Conservation (phyloP, 768 basidiomycete genomes). For the Suillus weaverae region DNA sequence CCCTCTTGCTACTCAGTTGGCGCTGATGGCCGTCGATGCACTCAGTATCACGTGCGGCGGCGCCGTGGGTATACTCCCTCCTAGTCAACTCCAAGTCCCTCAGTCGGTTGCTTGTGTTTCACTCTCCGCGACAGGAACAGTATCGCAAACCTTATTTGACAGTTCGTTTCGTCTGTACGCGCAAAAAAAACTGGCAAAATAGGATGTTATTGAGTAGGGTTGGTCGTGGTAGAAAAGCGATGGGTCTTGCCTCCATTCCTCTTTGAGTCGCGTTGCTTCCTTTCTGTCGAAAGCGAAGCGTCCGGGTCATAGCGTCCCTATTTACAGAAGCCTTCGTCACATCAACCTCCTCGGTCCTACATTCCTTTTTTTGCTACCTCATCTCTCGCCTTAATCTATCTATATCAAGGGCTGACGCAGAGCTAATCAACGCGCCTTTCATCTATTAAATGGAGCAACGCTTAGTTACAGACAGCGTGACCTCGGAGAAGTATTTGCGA, state of each 20-base stretch:
- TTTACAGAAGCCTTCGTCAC: background rate
- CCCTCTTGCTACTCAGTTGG: too few species aligned
- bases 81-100: too few species aligned
- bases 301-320: background rate
- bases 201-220: background rate
- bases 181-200: too few species aligned
- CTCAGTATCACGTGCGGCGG: too few species aligned
- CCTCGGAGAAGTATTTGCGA: conserved; percentile 34
- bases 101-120: too few species aligned
- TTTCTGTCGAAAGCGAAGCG: background rate
- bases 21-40: too few species aligned
- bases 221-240: background rate
- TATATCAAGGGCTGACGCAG: background rate
- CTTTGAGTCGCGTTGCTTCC: background rate
- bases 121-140: too few species aligned
- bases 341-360: background rate
- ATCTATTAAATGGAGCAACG: background rate
- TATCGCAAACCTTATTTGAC: too few species aligned
- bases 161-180: too few species aligned
- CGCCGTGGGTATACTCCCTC: too few species aligned
- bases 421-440: background rate
- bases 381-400: background rate
- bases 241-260: background rate
- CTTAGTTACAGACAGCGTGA: conserved; percentile 2
- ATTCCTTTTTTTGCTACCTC: background rate